Base-by-base conservation (phyloP, 1,139 yeast species). In the Taphrina confusa region DNA sequence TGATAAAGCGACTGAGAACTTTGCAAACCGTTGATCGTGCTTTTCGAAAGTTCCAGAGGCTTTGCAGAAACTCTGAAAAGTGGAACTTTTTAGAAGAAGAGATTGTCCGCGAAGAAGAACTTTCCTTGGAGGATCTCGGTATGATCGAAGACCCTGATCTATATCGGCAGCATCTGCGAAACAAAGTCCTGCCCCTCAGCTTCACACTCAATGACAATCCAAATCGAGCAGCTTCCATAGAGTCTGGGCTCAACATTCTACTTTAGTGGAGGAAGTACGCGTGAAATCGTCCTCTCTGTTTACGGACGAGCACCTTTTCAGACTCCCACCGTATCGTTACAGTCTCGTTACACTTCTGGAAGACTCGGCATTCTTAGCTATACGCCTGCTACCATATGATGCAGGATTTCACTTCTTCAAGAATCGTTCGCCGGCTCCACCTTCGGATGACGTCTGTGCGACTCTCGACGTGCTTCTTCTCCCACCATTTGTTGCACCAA, bases 141-240 rank as follows among this genome's bases (percentile, higher is more conserved):
- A 31, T 47, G 28, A 40, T 47, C 20, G 42, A 47, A 8, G 14
- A 33, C 1, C 25, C 42, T 8, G 33, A 22, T 9, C 25, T 45
- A 14, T 45, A 37, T n/a, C 42, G 25, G 3, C 42, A 37, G 23
- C 22, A 18, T 11, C 18, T 18, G 8, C 6, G n/a, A n/a, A n/a
- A 9, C 5, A 37, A 37, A 14, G 25, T 6, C n/a, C 23, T 9
- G 8, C 12, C n/a, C n/a, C 1, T 5, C 8, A 1, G n/a, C 2
- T 37, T 37, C 42, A 37, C n/a, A 18, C 42, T 37, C 12, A 37
- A 37, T n/a, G 42, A 37, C 25, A 25, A 37, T n/a, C 42, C 42
- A 6, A 25, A 37, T 18, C 42, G 42, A 37, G 25, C n/a, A 11
- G 23, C 42, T 2, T 11, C 25, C 4, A 6, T 18, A 11, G 42